Conservation (phyloP, 306 rosid genomes). For the Malus asiatica region DNA sequence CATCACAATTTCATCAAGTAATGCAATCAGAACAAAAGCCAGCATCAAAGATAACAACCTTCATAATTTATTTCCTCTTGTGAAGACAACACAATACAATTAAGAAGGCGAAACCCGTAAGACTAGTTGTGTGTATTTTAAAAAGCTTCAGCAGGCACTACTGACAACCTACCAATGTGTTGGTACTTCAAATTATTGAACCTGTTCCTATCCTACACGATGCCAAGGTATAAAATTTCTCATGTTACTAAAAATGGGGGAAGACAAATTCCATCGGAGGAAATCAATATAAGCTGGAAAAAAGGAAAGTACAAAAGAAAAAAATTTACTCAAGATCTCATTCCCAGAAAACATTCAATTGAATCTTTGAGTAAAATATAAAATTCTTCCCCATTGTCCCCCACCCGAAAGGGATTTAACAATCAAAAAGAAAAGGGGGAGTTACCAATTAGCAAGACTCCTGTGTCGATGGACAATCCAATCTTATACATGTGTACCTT, state of each 20-base stretch:
- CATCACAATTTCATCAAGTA: constrained; percentile 9
- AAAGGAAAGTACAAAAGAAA: neutral
- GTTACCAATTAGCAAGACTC: constrained; percentile 73
- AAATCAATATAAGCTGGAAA: constrained; percentile 29
- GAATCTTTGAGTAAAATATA: constrained; percentile 54
- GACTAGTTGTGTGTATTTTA: constrained; percentile 41
- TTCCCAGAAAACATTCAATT: constrained; percentile 43
- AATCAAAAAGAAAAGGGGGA: constrained; percentile 25
- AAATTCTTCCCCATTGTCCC: constrained; percentile 38
- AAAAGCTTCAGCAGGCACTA: constrained; percentile 41
- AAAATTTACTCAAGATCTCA: constrained; percentile 29
- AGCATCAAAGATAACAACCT: constrained; percentile 25
- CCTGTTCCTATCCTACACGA: constrained; percentile 61
- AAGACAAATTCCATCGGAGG: constrained; percentile 39
- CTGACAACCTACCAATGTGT: constrained; percentile 44
- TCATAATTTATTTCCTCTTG: constrained; percentile 40
- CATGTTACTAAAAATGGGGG: constrained; percentile 55
- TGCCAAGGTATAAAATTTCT: constrained; percentile 42
- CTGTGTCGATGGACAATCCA: constrained; percentile 37
- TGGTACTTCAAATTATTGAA: constrained; percentile 63
- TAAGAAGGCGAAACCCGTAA: constrained; percentile 35
- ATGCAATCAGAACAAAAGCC: constrained; percentile 22
- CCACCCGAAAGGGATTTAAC: constrained; percentile 29
- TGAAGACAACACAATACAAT: constrained; percentile 26
- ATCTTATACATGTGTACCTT: constrained; percentile 33